phyloP scores from a whole-genome alignment of 495 filamentous ascomycete genomes.

The Talaromyces adpressus region DNA sequence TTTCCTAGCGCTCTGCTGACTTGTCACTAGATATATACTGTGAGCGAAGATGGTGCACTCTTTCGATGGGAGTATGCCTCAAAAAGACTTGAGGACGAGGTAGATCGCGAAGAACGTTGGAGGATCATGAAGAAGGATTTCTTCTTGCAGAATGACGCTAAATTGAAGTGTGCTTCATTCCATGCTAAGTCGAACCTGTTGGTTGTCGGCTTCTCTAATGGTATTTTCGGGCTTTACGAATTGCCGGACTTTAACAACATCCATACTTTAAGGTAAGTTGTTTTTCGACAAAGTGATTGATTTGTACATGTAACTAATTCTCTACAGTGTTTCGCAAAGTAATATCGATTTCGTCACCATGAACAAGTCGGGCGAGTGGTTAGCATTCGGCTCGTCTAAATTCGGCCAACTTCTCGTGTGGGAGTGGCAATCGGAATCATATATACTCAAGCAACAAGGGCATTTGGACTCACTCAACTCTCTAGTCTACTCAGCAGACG shows the following conservation, averaged over 20 bases:
- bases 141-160: constrained; percentile 85
- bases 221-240: constrained; percentile 88
- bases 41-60: constrained; percentile 61
- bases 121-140: constrained; percentile 80
- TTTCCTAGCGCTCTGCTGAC: constrained; percentile 47
- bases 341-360: constrained; percentile 90
- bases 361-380: constrained; percentile 91
- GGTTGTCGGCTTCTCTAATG: constrained; percentile 90
- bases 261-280: constrained; percentile 61
- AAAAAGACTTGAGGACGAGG: constrained; percentile 24
- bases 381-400: constrained; percentile 95
- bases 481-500: constrained; percentile 87
- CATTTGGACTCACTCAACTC: constrained; percentile 97
- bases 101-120: constrained; percentile 57
- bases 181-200: constrained; percentile 80
- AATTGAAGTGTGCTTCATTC: constrained; percentile 80
- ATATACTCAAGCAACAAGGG: constrained; percentile 95
- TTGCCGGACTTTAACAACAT: constrained; percentile 96
- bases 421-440: constrained; percentile 99
- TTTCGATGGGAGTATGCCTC: constrained; percentile 57
- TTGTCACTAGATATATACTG: constrained; percentile 63
- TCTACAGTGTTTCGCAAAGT: constrained; percentile 81
- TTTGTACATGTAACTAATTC: constrained; percentile 17
- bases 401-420: constrained; percentile 91
- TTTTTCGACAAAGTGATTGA: background rate